Conservation (phyloP, 441 rosid genomes). For the Syzygium malaccense region DNA sequence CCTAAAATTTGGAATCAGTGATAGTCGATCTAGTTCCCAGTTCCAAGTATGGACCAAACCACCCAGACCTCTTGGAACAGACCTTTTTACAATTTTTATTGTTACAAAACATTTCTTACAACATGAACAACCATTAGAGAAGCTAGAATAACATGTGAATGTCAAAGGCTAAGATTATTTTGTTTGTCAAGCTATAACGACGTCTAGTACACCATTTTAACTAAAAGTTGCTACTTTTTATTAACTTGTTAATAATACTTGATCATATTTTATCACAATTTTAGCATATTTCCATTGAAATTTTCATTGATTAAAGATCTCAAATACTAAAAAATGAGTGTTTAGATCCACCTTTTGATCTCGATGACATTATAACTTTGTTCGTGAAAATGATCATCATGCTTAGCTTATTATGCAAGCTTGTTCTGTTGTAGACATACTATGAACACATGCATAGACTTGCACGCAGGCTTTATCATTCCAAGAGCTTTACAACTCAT, state of each 20-base stretch:
- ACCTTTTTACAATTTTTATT: not conserved
- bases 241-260: no score
- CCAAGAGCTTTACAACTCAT: not conserved
- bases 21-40: rapidly evolving
- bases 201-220: no score
- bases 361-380: no score
- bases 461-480: not conserved
- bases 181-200: no score
- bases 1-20: not conserved
- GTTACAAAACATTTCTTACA: not conserved
- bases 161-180: no score
- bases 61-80: not conserved
- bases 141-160: no score
- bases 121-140: no score
- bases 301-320: not conserved
- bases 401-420: not conserved
- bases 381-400: not conserved
- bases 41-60: not conserved
- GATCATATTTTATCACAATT: no score
- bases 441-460: not conserved
- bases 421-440: not conserved
- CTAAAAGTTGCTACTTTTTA: no score
- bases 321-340: no score
- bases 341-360: no score
- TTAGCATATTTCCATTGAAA: not conserved